Base-by-base conservation (phyloP, 1,139 yeast species). In the Sugiyamaella xylanicola region DNA sequence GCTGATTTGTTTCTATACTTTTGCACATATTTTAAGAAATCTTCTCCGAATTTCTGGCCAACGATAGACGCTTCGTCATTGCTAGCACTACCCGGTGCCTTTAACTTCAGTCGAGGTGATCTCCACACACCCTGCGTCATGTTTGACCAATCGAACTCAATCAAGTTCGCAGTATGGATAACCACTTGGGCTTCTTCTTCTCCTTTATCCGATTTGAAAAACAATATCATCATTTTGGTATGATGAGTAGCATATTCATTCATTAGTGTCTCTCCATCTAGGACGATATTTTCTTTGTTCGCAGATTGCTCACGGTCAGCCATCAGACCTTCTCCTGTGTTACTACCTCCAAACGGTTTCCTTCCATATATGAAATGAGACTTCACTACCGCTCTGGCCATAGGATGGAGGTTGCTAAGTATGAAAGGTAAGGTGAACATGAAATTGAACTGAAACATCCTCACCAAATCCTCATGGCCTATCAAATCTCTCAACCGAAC, bases 111-210 rank as follows among this genome's bases (percentile, higher is more conserved):
- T 21, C 63, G 51, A 1, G 69, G 69, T 16, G 68, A 63, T 22
- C 60, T 56, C 74, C 73, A 71, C 2, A 63, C 64, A 1, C 70
- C 72, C 51, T 70, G 70, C 25, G 71, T 62, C 69, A 68, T 65
- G 51, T 64, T 65, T 1, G 51, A 58, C 74, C 74, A 72, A 56
- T 72, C 74, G 39, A 63, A 61, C 20, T 54, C 58, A 9, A 68
- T 68, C 60, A 72, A 29, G 47, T 72, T 72, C n/a, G 72, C 72
- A 0, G 75, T 72, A 53, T 69, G 73, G 5, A 72, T 62, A 11
- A 71, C 68, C 4, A 72, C 60, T 50, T 69, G 72, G 16, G 62
- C 56, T 7, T 57, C 48, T 21, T 58, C 40, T 1, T 58, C 59
- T 2, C 45, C 21, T 3, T 47, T 51, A 1, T 21, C 19, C 3